Base-by-base conservation (phyloP, 2,329 filamentous ascomycete genomes). In the Penicillium hordei region DNA sequence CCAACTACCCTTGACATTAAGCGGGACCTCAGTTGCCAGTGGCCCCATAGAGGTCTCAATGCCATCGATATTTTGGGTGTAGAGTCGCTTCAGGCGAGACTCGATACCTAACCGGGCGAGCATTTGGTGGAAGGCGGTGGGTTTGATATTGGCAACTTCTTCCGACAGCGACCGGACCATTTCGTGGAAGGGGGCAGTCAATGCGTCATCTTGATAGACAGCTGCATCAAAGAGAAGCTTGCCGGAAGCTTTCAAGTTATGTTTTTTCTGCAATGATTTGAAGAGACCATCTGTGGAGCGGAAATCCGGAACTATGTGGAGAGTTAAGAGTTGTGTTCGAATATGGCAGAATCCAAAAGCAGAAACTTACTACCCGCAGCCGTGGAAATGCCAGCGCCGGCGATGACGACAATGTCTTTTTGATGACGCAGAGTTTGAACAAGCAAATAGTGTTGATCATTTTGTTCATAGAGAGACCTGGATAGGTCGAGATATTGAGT, bases 191-290 rank as follows among this genome's bases (percentile, higher is more conserved):
- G 89, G 91, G 25, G 89, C 88, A 0, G 93, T 97, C 13, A 93
- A 90, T 23, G 85, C 83, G 72, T 95, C 89, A 79, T 96, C 90
- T 75, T 91, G 93, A 80, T 99, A 99, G 53, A 99, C 94, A 8
- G 93, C 96, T 52, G 94, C 94, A 77, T 99, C 94, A 71, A 99
- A 99, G 0, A 99, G 83, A 65, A 96, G 88, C 76, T 97, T 97
- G 52, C 94, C 94, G 0, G 94, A 97, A 23, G 89, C 86, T 73
- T 96, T 96, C 61, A 97, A 82, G 66, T 94, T 95, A 76, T 97
- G 91, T 71, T 96, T 89, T 60, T 86, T 89, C 64, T 90, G 89
- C 27, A 96, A 82, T 19, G 89, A 90, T 58, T 87, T 89, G 77
- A 99, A 99, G 3, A 99, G 84, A 50, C 94, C 94, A 58, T 87